These are phyloP conservation scores for Beauveria asiatica DNA, from an alignment of 2,329 filamentous ascomycete species.

Conservation along the genomic window DNA sequence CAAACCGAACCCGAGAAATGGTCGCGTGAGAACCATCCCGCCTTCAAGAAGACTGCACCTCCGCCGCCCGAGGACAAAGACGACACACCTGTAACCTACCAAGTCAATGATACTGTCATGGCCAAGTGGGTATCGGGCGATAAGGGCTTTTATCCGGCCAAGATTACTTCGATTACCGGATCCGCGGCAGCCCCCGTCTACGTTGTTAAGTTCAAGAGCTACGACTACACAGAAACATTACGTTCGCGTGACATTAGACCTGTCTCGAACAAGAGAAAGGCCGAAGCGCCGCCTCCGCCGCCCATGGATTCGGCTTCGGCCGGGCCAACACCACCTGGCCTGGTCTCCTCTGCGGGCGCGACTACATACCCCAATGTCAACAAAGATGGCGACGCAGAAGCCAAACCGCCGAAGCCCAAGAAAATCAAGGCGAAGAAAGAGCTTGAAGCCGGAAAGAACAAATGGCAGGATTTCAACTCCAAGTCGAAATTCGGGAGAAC, in stretches of 20 bases:
- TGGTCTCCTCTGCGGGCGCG: conserved; percentile 48
- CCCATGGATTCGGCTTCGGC: conserved; percentile 22
- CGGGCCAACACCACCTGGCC: conserved; percentile 26
- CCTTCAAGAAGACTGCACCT: conserved; percentile 49
- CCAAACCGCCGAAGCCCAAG: conserved; percentile 71
- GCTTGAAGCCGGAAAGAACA: conserved; percentile 80
- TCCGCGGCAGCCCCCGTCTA: conserved; percentile 88
- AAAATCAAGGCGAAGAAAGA: conserved; percentile 88
- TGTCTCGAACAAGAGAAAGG: conserved; percentile 74
- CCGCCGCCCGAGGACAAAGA: conserved; percentile 41
- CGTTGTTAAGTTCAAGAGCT: conserved; percentile 89
- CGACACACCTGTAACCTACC: conserved; percentile 51
- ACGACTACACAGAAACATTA: conserved; percentile 75
- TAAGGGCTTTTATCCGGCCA: conserved; percentile 81
- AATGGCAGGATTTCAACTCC: conserved; percentile 87
- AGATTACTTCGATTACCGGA: conserved; percentile 88
- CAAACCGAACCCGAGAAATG: conserved; percentile 61
- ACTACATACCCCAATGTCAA: conserved; percentile 54
- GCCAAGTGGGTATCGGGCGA: conserved; percentile 90
- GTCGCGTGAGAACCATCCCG: conserved; percentile 72
- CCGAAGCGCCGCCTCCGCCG: conserved; percentile 59
- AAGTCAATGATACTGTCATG: conserved; percentile 82
- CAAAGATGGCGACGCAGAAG: conserved; percentile 51
- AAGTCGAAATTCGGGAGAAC: conserved; percentile 64
- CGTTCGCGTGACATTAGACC: conserved; percentile 77